These are phyloP conservation scores for Nematocida sp. DNA, from an alignment of 371 early-diverging fungal species.

Conservation along the genomic window DNA sequence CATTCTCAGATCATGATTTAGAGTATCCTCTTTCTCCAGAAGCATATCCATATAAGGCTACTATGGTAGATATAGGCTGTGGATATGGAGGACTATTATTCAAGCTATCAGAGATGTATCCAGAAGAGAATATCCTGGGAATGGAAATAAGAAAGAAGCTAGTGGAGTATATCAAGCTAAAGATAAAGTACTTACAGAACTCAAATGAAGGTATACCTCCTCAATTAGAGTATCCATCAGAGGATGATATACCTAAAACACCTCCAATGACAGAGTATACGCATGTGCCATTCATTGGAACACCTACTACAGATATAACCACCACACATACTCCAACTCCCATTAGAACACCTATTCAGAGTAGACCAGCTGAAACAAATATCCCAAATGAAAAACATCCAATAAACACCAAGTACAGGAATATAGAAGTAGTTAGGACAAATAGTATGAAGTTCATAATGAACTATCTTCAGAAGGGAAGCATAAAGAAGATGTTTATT, in stretches of 20 bases:
- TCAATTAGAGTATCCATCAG: no score
- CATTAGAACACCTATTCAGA: no score
- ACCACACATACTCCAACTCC: no score
- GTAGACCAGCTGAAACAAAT: constrained; percentile 61
- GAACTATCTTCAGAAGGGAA: constrained; percentile 84
- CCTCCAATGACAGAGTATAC: no score
- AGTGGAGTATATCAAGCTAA: constrained; percentile 74
- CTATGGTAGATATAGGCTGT: constrained; percentile 96
- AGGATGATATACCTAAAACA: no score
- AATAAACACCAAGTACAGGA: constrained; percentile 74
- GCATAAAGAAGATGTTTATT: constrained; percentile 90
- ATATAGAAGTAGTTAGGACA: constrained; percentile 84
- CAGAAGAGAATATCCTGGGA: constrained; percentile 80
- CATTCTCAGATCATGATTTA: constrained; percentile 64
- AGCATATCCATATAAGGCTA: constrained; percentile 74
- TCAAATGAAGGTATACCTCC: no score
- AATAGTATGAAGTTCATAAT: constrained; percentile 97
- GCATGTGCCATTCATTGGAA: no score
- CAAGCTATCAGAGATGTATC: constrained; percentile 74
- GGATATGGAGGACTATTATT: constrained; percentile 85
- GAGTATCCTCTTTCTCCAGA: constrained; percentile 74
- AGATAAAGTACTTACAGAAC: constrained; percentile 40
- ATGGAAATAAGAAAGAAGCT: constrained; percentile 97
- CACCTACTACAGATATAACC: no score
- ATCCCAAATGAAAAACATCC: no score